Percentiles rank a stretch among this genome's conserved stretches.
Evolutionary conservation across 2,329 filamentous ascomycete species (phyloP).

Genomic region (Nannizziopsis arthrosporioides): DNA sequence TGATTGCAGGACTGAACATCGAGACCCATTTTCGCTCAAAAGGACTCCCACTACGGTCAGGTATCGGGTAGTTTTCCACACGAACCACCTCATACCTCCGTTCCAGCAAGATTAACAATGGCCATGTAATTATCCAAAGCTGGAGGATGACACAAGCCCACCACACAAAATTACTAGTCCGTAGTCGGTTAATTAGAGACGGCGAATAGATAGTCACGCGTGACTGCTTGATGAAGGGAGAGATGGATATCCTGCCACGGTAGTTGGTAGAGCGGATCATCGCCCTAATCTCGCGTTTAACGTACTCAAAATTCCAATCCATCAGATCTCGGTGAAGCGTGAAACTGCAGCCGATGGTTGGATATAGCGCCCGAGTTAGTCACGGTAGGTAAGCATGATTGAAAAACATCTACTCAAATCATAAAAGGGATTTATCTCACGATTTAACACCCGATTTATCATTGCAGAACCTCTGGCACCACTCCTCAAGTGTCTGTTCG

Average conservation of each 20-base stretch:
- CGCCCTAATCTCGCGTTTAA: slow-evolving; percentile 23
- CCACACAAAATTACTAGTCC: slow-evolving; percentile 26
- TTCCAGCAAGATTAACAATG: slow-evolving; percentile 28
- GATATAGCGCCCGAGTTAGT: neutral
- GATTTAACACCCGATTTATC: slow-evolving; percentile 29
- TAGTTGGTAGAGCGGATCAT: slow-evolving; percentile 32
- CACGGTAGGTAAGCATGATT: neutral
- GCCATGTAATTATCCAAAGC: slow-evolving; percentile 33
- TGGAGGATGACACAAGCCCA: slow-evolving; percentile 28
- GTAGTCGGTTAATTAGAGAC: slow-evolving; percentile 29
- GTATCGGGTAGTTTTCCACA: slow-evolving; percentile 24
- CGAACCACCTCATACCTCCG: slow-evolving; percentile 27
- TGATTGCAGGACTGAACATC: slow-evolving; percentile 26
- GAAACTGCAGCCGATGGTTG: slow-evolving; percentile 25
- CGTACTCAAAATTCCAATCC: slow-evolving; percentile 16
- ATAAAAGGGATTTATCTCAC: slow-evolving; percentile 17
- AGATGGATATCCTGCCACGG: slow-evolving; percentile 24
- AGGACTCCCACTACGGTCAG: slow-evolving; percentile 12
- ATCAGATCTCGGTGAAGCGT: slow-evolving; percentile 21
- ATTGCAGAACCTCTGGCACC: slow-evolving; percentile 29
- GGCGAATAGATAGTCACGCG: slow-evolving; percentile 30
- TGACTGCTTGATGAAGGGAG: slow-evolving; percentile 18
- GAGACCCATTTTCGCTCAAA: slow-evolving; percentile 23
- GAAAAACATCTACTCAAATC: neutral
- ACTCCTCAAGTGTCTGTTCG: slow-evolving; percentile 14